A percentile compares a stretch with the other conserved stretches of the same genome.
Conservation (phyloP, 1,139 yeast species). For the Pneumocystis jirovecii region DNA sequence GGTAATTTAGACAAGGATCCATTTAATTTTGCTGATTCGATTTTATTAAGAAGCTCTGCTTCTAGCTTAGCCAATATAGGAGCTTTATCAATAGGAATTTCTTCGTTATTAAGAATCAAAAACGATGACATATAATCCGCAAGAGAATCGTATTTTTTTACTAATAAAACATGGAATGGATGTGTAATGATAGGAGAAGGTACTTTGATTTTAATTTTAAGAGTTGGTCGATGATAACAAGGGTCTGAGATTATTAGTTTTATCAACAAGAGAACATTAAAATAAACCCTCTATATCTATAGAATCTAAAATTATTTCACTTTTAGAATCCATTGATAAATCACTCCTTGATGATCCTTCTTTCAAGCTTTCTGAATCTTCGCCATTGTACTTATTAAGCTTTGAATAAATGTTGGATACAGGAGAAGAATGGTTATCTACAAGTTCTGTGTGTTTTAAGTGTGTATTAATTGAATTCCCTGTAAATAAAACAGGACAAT, state of each 20-base stretch:
- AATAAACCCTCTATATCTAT: slow-evolving; percentile 7
- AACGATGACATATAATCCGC: slow-evolving; percentile 36
- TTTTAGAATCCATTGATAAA: not conserved
- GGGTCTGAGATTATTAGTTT: slow-evolving; percentile 13
- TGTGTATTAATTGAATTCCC: not conserved
- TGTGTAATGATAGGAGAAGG: slow-evolving; percentile 57
- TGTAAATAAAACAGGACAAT: not conserved
- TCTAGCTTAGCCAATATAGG: slow-evolving; percentile 29
- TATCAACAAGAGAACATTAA: slow-evolving; percentile 1
- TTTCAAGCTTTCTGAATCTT: slow-evolving; percentile 2
- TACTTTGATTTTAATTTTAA: slow-evolving; percentile 35
- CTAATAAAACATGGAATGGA: slow-evolving; percentile 49
- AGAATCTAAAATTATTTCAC: slow-evolving; percentile 7
- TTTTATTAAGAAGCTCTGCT: slow-evolving; percentile 31
- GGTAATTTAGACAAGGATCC: slow-evolving; percentile 32
- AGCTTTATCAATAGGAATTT: slow-evolving; percentile 32
- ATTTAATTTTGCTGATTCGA: slow-evolving; percentile 39
- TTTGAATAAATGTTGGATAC: not conserved
- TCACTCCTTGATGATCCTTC: not conserved
- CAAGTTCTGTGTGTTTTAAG: not conserved
- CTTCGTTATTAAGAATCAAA: slow-evolving; percentile 46
- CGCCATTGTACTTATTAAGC: not conserved
- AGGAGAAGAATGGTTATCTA: not conserved
- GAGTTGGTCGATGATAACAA: slow-evolving; percentile 19
- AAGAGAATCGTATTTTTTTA: slow-evolving; percentile 28